Percentiles rank a stretch among this genome's conserved stretches.
These are phyloP conservation scores for Populus davidiana DNA, from an alignment of 345 rosid genomes.

Conservation along the genomic window DNA sequence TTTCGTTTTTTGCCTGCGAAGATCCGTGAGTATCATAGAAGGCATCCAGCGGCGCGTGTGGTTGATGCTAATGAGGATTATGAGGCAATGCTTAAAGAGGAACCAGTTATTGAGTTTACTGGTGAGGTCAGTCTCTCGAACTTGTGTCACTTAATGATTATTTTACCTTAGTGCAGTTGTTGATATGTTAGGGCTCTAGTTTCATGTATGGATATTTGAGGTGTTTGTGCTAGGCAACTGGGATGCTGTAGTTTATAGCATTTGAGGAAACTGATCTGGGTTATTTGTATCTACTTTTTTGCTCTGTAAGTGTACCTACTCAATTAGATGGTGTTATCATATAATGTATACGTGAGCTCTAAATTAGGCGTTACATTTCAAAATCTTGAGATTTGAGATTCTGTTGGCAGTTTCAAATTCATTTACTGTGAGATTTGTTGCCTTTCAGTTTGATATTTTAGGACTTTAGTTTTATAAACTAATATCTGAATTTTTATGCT, in stretches of 20 bases:
- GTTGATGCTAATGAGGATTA: conserved; percentile 68
- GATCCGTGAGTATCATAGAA: conserved; percentile 92
- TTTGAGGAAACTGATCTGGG: not conserved
- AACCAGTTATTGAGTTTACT: conserved; percentile 73
- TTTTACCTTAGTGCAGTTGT: not conserved
- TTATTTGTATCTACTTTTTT: not conserved
- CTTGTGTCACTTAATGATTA: not conserved
- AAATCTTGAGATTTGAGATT: not conserved
- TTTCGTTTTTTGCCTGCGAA: conserved; percentile 12
- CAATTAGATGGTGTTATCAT: not conserved
- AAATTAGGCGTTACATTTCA: not conserved
- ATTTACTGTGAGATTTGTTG: not conserved
- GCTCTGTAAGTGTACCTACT: not conserved
- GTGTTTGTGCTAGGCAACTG: not conserved
- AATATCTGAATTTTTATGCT: not conserved
- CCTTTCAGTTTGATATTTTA: not conserved
- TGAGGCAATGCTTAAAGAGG: conserved; percentile 77
- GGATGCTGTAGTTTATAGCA: not conserved
- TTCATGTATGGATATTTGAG: not conserved
- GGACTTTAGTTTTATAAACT: not conserved
- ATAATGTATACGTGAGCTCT: not conserved
- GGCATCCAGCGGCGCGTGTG: conserved; percentile 76
- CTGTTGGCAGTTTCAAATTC: not conserved
- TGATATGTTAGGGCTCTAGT: not conserved
- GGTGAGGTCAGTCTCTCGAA: conserved; percentile 61